Percentiles rank a stretch among this genome's conserved stretches.
Conservation (phyloP, 805 yeast species). For the Starmerella bombicola region DNA sequence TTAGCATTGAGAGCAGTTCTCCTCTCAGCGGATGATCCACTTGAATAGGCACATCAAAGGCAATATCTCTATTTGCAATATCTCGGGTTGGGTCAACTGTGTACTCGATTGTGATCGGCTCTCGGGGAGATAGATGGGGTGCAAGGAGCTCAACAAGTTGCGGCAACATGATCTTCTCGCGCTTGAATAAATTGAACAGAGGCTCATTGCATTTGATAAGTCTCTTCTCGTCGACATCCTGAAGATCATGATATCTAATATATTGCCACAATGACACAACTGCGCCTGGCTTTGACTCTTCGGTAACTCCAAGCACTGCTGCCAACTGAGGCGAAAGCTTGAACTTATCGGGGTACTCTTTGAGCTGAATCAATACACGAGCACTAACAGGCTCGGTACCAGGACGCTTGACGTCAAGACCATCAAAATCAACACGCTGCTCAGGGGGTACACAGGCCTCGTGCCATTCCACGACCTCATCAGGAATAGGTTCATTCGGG, state of each 20-base stretch:
- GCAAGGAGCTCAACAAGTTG: slow-evolving; percentile 58
- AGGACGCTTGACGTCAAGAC: slow-evolving; percentile 69
- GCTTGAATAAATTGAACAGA: slow-evolving; percentile 35
- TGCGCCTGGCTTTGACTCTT: slow-evolving; percentile 76
- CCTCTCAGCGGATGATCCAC: slow-evolving; percentile 31
- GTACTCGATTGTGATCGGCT: slow-evolving; percentile 68
- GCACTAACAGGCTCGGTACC: slow-evolving; percentile 57
- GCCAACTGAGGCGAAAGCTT: slow-evolving; percentile 55
- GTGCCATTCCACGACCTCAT: slow-evolving; percentile 77
- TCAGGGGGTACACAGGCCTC: slow-evolving; percentile 32
- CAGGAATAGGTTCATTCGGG: background rate
- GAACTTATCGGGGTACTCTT: slow-evolving; percentile 56
- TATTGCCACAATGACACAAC: slow-evolving; percentile 73
- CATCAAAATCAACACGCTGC: slow-evolving; percentile 56
- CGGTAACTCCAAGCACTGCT: slow-evolving; percentile 58
- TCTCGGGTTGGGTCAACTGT: slow-evolving; percentile 64
- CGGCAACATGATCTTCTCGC: slow-evolving; percentile 46
- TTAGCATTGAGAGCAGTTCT: slow-evolving; percentile 30
- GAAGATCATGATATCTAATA: slow-evolving; percentile 50
- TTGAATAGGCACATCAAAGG: slow-evolving; percentile 61
- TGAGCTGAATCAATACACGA: slow-evolving; percentile 67
- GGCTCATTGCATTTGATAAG: slow-evolving; percentile 40
- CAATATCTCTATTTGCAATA: slow-evolving; percentile 61
- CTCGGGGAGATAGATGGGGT: slow-evolving; percentile 59
- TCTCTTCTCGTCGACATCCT: slow-evolving; percentile 44